These are phyloP conservation scores for Avena atlantica DNA, from an alignment of 176 grass and related monocot species.

Conservation along the genomic window DNA sequence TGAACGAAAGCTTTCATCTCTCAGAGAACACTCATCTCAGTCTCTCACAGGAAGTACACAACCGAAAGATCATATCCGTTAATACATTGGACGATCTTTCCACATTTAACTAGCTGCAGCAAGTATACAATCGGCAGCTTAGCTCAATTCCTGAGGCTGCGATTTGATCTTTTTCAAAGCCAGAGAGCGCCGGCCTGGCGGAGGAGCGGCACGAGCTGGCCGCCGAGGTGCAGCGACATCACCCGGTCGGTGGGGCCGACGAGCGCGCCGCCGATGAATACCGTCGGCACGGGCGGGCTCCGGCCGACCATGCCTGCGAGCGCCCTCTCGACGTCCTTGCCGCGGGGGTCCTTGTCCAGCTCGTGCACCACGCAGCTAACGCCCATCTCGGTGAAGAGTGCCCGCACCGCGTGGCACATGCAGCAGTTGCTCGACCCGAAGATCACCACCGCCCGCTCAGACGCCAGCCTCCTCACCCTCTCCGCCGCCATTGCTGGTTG, in stretches of 20 bases:
- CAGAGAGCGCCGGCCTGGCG: slow-evolving; percentile 71
- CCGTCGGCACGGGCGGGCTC: slow-evolving; percentile 56
- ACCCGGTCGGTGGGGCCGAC: slow-evolving; percentile 67
- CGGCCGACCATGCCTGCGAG: too few species aligned
- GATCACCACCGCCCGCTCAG: slow-evolving; percentile 68
- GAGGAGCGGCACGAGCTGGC: slow-evolving; percentile 67
- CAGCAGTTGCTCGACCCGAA: slow-evolving; percentile 53
- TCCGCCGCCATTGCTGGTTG: slow-evolving; percentile 44
- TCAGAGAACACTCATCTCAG: background rate
- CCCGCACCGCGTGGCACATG: too few species aligned
- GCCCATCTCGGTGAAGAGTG: too few species aligned
- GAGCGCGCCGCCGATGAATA: slow-evolving; percentile 74
- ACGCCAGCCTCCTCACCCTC: slow-evolving; percentile 52
- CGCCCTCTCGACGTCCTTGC: too few species aligned
- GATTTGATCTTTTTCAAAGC: slow-evolving; percentile 47
- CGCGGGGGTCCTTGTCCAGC: too few species aligned
- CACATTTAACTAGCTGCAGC: background rate
- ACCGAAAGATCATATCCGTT: background rate
- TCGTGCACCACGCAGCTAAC: too few species aligned
- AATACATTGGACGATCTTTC: slow-evolving; percentile 4
- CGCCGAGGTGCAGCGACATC: slow-evolving; percentile 66
- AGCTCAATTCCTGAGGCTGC: background rate
- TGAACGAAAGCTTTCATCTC: background rate
- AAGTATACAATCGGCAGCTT: background rate
- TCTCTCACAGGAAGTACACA: background rate